phyloP scores from a whole-genome alignment of 2,329 filamentous ascomycete species.

The Hypoxylon rubiginosum region DNA sequence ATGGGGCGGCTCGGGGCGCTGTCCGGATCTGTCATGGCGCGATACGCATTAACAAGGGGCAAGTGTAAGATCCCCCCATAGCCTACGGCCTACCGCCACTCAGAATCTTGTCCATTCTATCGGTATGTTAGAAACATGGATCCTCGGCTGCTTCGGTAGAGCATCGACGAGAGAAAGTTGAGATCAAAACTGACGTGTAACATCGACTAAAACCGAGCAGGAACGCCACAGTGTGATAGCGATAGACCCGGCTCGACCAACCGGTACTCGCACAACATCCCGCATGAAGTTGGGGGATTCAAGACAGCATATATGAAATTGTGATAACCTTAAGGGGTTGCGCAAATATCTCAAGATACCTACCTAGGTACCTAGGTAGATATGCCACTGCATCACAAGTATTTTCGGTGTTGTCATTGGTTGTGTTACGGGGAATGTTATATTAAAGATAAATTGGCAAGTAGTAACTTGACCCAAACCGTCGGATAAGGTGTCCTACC shows the following conservation, averaged over 20 bases:
- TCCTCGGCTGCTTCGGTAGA: conserved; percentile 9
- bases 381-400: conserved; percentile 15
- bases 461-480: conserved; percentile 15
- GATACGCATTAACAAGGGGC: conserved; percentile 1
- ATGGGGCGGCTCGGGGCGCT: conserved; percentile 3
- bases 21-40: conserved; percentile 12
- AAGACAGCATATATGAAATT: conserved; percentile 7
- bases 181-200: conserved; percentile 7
- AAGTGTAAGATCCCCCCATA: neutral
- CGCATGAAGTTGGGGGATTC: neutral
- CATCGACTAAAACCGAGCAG: conserved; percentile 9
- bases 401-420: conserved; percentile 13
- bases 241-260: neutral
- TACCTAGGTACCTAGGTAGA: neutral
- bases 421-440: neutral
- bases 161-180: neutral
- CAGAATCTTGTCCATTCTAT: conserved; percentile 9
- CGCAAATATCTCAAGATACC: neutral
- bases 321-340: conserved; percentile 4
- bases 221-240: conserved; percentile 5
- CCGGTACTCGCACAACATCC: neutral
- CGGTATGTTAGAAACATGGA: conserved; percentile 4
- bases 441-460: conserved; percentile 23
- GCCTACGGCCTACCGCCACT: neutral
- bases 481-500: conserved; percentile 20